Percentiles rank a stretch among this genome's conserved stretches.
Evolutionary conservation across 1,284 basidiomycete genomes (phyloP).

Genomic region (Tilletia walkeri): DNA sequence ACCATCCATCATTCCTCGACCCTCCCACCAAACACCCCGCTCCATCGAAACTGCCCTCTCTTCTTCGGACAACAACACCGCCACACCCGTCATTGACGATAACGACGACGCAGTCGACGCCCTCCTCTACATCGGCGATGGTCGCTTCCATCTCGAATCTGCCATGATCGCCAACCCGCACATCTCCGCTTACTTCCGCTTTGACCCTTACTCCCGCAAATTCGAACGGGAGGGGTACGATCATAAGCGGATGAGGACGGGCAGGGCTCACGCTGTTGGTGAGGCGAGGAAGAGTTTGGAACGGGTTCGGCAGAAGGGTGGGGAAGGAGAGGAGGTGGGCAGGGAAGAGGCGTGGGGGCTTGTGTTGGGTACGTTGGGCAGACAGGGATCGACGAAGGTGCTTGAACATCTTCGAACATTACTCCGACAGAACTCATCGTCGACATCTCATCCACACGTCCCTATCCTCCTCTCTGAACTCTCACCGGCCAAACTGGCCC

Average conservation of each 20-base stretch:
- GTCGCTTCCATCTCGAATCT: slow-evolving; percentile 94
- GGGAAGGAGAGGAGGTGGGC: background rate
- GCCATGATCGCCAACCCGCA: slow-evolving; percentile 98
- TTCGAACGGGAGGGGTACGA: slow-evolving; percentile 89
- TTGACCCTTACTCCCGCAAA: slow-evolving; percentile 97
- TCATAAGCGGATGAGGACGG: slow-evolving; percentile 80
- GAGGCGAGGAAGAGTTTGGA: slow-evolving; percentile 36
- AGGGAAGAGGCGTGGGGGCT: slow-evolving; percentile 70
- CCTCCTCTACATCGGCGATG: slow-evolving; percentile 81
- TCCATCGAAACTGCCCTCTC: background rate
- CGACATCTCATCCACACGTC: slow-evolving; percentile 66
- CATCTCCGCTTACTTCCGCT: slow-evolving; percentile 87
- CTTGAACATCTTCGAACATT: slow-evolving; percentile 56
- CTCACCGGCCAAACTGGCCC: slow-evolving; percentile 83
- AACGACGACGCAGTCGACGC: slow-evolving; percentile 44
- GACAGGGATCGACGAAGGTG: slow-evolving; percentile 89
- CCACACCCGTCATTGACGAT: slow-evolving; percentile 9
- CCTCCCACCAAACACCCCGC: background rate
- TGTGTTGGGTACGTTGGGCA: slow-evolving; percentile 88
- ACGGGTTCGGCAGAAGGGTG: background rate
- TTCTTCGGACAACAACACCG: background rate
- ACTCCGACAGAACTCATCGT: slow-evolving; percentile 24
- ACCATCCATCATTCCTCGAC: slow-evolving; percentile 53
- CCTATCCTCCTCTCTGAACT: slow-evolving; percentile 92
- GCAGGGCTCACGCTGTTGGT: slow-evolving; percentile 70